Evolutionary conservation across 495 filamentous ascomycete species (phyloP).

Genomic region (Neurospora sp.): DNA sequence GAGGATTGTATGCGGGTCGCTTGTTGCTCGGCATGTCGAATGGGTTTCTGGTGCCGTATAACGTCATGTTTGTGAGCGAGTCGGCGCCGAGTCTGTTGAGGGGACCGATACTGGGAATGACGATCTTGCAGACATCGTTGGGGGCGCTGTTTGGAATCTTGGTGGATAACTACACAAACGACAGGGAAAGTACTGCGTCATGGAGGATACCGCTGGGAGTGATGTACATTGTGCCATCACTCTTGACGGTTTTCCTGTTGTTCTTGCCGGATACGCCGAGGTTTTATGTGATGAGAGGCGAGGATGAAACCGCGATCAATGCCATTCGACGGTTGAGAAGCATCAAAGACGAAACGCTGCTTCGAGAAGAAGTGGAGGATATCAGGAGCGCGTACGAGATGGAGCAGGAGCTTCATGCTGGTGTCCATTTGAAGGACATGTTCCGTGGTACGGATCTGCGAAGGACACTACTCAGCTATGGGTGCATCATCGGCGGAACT

Average conservation of each 20-base stretch:
- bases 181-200: slow-evolving; percentile 17
- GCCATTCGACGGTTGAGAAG: slow-evolving; percentile 21
- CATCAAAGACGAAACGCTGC: slow-evolving; percentile 17
- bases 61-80: slow-evolving; percentile 35
- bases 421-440: slow-evolving; percentile 19
- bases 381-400: slow-evolving; percentile 17
- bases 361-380: slow-evolving; percentile 21
- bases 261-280: slow-evolving; percentile 49
- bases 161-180: slow-evolving; percentile 38
- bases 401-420: slow-evolving; percentile 18
- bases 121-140: slow-evolving; percentile 39
- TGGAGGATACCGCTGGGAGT: slow-evolving; percentile 46
- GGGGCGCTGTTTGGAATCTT: slow-evolving; percentile 46
- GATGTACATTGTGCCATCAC: slow-evolving; percentile 41
- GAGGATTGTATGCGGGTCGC: slow-evolving; percentile 34
- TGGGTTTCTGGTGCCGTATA: slow-evolving; percentile 38
- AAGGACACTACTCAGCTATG: slow-evolving; percentile 21
- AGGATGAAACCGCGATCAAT: slow-evolving; percentile 20
- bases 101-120: slow-evolving; percentile 38
- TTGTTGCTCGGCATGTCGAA: slow-evolving; percentile 37
- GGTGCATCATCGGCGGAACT: slow-evolving; percentile 13
- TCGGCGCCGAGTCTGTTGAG: slow-evolving; percentile 28
- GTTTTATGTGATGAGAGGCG: slow-evolving; percentile 29
- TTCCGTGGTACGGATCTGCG: slow-evolving; percentile 20
- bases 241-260: slow-evolving; percentile 36